Conservation (phyloP, 805 yeast genomes). For the Candida ficus region DNA sequence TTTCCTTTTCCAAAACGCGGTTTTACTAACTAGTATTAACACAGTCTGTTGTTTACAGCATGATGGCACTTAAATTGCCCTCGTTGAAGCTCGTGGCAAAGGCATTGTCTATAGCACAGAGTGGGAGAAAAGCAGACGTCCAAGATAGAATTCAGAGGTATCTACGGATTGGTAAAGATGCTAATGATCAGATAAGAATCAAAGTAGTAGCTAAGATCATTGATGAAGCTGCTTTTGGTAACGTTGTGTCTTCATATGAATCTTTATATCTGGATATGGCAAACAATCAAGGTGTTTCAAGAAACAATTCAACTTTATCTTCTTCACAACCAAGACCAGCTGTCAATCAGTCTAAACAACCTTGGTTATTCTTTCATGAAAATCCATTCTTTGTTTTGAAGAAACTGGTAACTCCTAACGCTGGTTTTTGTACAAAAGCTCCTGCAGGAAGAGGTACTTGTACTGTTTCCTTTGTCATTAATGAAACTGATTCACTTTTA, state of each 20-base stretch:
- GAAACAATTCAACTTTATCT: neutral
- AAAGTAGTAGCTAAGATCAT: constrained; percentile 42
- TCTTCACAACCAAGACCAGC: constrained; percentile 10
- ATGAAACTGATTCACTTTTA: constrained; percentile 35
- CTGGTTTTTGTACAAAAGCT: constrained; percentile 38
- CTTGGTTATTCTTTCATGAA: constrained; percentile 44
- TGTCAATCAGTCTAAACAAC: constrained; percentile 23
- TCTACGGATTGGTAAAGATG: constrained; percentile 36
- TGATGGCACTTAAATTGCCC: constrained; percentile 33
- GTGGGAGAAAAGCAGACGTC: constrained; percentile 61
- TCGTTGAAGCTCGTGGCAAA: constrained; percentile 51
- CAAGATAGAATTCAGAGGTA: constrained; percentile 47
- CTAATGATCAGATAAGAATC: constrained; percentile 38
- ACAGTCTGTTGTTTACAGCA: neutral
- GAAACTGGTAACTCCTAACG: constrained; percentile 42
- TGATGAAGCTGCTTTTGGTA: constrained; percentile 29
- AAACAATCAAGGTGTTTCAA: neutral
- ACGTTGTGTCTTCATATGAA: constrained; percentile 36
- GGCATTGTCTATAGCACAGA: constrained; percentile 39
- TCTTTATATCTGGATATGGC: constrained; percentile 15
- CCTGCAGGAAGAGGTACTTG: constrained; percentile 43
- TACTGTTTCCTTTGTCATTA: constrained; percentile 37
- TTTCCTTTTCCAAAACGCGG: no score
- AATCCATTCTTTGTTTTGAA: constrained; percentile 53
- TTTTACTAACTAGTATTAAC: no score